phyloP scores from a whole-genome alignment of 2,329 filamentous ascomycete genomes.

The Trichoderma sp. region DNA sequence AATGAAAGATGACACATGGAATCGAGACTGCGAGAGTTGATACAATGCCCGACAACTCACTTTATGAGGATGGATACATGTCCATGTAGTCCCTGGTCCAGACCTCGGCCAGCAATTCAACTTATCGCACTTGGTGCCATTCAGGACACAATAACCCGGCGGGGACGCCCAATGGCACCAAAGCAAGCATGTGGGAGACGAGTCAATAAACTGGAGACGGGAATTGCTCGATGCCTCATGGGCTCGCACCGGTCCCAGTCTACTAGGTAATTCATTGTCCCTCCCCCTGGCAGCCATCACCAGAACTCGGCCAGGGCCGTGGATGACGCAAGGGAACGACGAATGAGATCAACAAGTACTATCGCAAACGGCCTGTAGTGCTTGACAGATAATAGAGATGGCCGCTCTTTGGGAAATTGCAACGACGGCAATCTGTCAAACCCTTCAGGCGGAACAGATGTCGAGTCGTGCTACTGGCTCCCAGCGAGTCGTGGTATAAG shows the following conservation, averaged over 20 bases:
- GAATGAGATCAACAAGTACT: neutral
- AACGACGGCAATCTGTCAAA: neutral
- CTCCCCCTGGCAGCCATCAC: neutral
- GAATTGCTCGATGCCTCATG: conserved; percentile 10
- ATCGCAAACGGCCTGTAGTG: neutral
- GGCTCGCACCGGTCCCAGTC: neutral
- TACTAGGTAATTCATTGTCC: neutral
- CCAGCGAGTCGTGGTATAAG: neutral
- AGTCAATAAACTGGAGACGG: conserved; percentile 20
- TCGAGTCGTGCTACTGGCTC: neutral
- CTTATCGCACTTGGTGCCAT: neutral
- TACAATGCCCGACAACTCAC: no score
- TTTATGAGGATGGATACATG: no score
- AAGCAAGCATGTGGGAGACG: neutral
- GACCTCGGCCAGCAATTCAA: no score
- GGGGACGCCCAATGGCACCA: neutral
- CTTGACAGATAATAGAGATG: neutral
- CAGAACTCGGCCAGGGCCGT: neutral
- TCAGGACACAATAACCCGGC: no score
- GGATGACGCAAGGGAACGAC: conserved; percentile 15
- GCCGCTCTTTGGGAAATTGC: neutral
- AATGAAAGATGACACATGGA: no score
- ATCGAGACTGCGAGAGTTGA: no score
- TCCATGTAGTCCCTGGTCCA: no score
- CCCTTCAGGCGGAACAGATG: neutral